These are phyloP conservation scores for Vitis riparia DNA, from an alignment of 164 flowering plant species.

Conservation along the genomic window DNA sequence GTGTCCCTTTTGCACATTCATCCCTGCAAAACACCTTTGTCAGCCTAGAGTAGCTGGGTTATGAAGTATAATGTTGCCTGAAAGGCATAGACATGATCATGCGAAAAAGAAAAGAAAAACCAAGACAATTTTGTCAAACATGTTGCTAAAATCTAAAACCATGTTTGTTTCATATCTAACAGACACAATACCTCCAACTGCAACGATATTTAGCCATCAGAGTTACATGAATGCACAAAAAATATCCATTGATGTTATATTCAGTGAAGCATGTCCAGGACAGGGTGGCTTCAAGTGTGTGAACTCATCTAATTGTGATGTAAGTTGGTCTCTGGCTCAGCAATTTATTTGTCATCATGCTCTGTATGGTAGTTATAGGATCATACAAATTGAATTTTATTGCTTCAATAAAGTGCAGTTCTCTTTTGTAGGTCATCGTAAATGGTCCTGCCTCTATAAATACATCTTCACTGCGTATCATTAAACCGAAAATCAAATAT, in stretches of 20 bases:
- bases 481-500: constrained; percentile 37
- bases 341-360: neutral
- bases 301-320: constrained; percentile 50
- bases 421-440: constrained; percentile 33
- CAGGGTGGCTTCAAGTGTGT: constrained; percentile 54
- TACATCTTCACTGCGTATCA: constrained; percentile 35
- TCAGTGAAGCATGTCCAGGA: constrained; percentile 54
- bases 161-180: constrained; percentile 6
- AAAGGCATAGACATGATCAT: no score
- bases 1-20: neutral
- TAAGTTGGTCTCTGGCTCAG: constrained; percentile 22
- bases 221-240: constrained; percentile 43
- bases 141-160: neutral
- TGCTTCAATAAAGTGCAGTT: neutral
- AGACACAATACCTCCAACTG: constrained; percentile 65
- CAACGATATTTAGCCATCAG: constrained; percentile 36
- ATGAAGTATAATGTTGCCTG: no score
- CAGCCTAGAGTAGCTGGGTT: no score
- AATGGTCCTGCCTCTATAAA: constrained; percentile 43
- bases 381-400: neutral
- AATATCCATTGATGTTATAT: constrained; percentile 36
- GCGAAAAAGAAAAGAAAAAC: no score
- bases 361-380: neutral
- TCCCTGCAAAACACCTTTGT: neutral
- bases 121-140: no score